These are phyloP conservation scores for Leccinum barrowsii DNA, from an alignment of 768 basidiomycete genomes.

Conservation along the genomic window DNA sequence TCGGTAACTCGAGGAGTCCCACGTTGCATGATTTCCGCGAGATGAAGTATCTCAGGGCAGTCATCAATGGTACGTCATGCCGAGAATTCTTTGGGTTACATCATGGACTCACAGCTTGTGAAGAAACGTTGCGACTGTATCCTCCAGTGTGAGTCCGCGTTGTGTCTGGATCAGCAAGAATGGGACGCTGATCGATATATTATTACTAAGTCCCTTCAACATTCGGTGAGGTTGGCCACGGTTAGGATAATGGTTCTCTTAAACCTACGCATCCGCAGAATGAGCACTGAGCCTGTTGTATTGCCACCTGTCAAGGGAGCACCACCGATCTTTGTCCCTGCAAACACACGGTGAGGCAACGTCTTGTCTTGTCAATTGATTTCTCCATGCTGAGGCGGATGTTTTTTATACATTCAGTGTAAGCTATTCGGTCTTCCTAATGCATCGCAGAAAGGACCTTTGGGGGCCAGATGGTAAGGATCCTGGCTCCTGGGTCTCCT, in stretches of 20 bases:
- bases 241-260: background rate
- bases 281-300: slow-evolving; percentile 18
- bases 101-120: slow-evolving; percentile 2
- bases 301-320: slow-evolving; percentile 23
- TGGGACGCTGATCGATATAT: background rate
- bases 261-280: slow-evolving; percentile 12
- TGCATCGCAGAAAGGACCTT: slow-evolving; percentile 60
- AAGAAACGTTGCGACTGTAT: slow-evolving; percentile 30
- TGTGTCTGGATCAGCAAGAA: background rate
- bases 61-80: slow-evolving; percentile 32
- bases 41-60: slow-evolving; percentile 40
- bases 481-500: background rate
- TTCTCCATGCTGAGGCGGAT: background rate
- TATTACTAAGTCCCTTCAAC: slow-evolving; percentile 23
- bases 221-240: slow-evolving; percentile 8
- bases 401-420: slow-evolving; percentile 25
- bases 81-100: background rate
- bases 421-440: slow-evolving; percentile 46
- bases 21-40: slow-evolving; percentile 31
- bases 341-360: slow-evolving; percentile 25
- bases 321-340: slow-evolving; percentile 32
- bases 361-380: background rate
- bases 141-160: slow-evolving; percentile 28
- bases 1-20: slow-evolving; percentile 28
- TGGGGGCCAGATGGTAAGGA: slow-evolving; percentile 64